Conservation (phyloP, 176 grass and related monocot genomes). For the Oryza glaberrima region DNA sequence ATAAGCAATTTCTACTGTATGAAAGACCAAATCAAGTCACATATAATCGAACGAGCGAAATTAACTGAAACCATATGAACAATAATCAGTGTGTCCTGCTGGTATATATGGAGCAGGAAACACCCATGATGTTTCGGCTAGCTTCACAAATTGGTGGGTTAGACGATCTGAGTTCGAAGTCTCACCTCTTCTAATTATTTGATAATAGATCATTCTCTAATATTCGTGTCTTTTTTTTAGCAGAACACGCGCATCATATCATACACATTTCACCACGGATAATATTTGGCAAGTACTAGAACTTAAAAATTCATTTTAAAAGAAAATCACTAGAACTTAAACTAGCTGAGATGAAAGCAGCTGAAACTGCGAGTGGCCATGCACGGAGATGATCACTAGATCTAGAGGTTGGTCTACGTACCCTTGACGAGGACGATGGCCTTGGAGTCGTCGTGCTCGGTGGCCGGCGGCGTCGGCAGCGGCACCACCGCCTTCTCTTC, state of each 20-base stretch:
- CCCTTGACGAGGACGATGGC: conserved; percentile 48
- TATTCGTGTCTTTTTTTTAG: no score
- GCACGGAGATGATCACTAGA: no score
- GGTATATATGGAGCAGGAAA: not conserved
- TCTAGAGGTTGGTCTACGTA: not conserved
- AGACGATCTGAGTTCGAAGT: no score
- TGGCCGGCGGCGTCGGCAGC: not conserved
- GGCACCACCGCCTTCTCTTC: conserved; percentile 61
- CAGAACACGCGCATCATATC: no score
- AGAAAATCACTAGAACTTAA: not conserved
- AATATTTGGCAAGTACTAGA: no score
- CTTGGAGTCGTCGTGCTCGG: conserved; percentile 43
- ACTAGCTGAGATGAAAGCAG: not conserved
- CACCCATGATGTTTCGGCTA: no score
- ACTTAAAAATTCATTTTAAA: no score
- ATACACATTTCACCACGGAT: no score
- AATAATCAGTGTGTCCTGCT: not conserved
- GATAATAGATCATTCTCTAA: no score
- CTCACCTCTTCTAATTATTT: no score
- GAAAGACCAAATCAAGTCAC: not conserved
- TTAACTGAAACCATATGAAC: conserved; percentile 13
- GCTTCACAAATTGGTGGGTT: no score
- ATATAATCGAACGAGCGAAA: not conserved
- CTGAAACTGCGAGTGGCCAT: not conserved
- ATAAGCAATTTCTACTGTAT: not conserved